Percentiles rank a stretch among this genome's conserved stretches.
phyloP scores from a whole-genome alignment of 768 basidiomycete genomes.

The Suillus clintonianus region DNA sequence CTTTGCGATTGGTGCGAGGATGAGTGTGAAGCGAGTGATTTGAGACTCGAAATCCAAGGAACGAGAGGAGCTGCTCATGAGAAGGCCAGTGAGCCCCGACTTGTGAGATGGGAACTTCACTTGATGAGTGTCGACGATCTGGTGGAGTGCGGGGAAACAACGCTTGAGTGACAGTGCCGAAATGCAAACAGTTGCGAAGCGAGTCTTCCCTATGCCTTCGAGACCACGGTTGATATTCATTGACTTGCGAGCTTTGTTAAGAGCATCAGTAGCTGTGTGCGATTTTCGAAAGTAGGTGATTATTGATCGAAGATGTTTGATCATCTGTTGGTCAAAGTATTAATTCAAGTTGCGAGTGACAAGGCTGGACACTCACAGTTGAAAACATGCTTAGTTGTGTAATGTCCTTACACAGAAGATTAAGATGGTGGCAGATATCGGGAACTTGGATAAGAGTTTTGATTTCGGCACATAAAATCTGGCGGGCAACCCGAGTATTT shows the following conservation, averaged over 20 bases:
- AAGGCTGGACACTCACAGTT: too few relatives aligned
- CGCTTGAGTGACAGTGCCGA: conserved; percentile 18
- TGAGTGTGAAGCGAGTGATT: not conserved
- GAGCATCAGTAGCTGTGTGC: conserved; percentile 13
- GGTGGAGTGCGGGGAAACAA: conserved; percentile 18
- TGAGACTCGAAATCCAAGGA: not conserved
- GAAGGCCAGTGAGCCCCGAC: not conserved
- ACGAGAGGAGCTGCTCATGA: not conserved
- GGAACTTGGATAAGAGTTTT: too few relatives aligned
- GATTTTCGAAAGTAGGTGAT: conserved; percentile 25
- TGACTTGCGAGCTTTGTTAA: conserved; percentile 13
- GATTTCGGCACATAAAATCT: not conserved
- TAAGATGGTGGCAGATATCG: too few relatives aligned
- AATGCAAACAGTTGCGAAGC: conserved; percentile 21
- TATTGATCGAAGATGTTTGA: conserved; percentile 15
- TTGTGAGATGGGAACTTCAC: not conserved
- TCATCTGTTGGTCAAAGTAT: not conserved
- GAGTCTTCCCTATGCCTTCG: conserved; percentile 26
- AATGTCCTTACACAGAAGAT: too few relatives aligned
- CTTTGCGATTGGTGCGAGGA: not conserved
- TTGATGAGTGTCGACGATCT: conserved; percentile 10
- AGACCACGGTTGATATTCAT: conserved; percentile 17
- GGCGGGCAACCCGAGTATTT: not conserved
- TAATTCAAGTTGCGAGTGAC: too few relatives aligned
- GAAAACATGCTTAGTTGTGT: too few relatives aligned